Percentiles rank a stretch among this genome's conserved stretches.
Evolutionary conservation across 345 rosid species (phyloP).

Genomic region (Salix viminalis): DNA sequence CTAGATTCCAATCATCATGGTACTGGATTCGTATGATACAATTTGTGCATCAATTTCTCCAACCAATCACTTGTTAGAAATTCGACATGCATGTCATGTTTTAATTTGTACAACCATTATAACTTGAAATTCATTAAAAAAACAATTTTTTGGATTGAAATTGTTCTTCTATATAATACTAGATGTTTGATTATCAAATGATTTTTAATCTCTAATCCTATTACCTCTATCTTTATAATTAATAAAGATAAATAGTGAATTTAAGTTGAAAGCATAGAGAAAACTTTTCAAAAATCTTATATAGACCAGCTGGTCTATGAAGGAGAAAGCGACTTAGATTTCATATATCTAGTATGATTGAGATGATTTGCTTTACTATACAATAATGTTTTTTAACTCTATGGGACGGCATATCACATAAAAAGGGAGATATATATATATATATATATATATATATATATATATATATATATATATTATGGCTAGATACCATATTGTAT

Average conservation of each 20-base stretch:
- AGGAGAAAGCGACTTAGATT: not conserved
- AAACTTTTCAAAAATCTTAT: not conserved
- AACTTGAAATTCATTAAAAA: not conserved
- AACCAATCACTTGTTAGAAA: not conserved
- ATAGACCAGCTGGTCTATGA: not conserved
- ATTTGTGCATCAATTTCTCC: not conserved
- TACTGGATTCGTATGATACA: no score
- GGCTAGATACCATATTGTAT: not conserved
- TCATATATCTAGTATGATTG: no score
- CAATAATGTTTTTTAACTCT: not conserved
- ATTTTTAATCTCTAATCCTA: no score
- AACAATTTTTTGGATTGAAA: no score
- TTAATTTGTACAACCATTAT: not conserved
- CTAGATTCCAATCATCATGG: no score
- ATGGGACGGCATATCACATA: not conserved
- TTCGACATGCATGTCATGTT: not conserved
- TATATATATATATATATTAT: not conserved
- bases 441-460: not conserved
- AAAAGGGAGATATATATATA: not conserved
- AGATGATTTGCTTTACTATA: not conserved
- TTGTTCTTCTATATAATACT: no score
- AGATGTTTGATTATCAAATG: no score
- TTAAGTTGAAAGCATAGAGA: no score
- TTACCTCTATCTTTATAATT: no score
- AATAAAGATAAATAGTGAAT: no score